Evolutionary conservation across 1,284 basidiomycete genomes (phyloP).

Genomic region (Rhodotorula sp.): DNA sequence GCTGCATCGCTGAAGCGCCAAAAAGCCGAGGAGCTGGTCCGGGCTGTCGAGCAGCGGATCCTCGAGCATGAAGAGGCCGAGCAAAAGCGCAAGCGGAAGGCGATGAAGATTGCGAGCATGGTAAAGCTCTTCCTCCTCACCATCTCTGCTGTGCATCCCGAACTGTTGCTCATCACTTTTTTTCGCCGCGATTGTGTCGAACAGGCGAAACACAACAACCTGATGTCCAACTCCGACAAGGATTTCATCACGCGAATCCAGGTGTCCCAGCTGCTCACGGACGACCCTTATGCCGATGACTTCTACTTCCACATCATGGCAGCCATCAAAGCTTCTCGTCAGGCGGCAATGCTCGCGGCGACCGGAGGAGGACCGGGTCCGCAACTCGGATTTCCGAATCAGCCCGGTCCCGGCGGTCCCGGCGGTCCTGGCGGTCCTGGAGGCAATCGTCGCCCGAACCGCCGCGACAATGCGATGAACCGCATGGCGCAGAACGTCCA

Average conservation of each 20-base stretch:
- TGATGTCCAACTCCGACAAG: constrained; percentile 99
- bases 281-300: constrained; percentile 95
- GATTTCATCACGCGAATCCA: constrained; percentile 99
- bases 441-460: constrained; percentile 8
- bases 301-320: constrained; percentile 96
- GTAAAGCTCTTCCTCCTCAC: constrained; percentile 51
- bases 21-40: constrained; percentile 66
- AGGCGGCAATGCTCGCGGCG: neutral
- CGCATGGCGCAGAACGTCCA: constrained; percentile 97
- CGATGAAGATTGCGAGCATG: constrained; percentile 82
- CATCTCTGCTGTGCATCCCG: neutral
- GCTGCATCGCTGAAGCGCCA: constrained; percentile 32
- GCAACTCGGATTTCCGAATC: neutral
- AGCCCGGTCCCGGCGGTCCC: constrained; percentile 1
- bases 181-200: neutral
- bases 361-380: neutral
- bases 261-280: constrained; percentile 92
- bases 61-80: constrained; percentile 82
- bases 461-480: constrained; percentile 87
- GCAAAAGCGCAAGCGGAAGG: constrained; percentile 72
- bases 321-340: constrained; percentile 48
- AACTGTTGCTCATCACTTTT: neutral
- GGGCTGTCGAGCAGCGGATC: constrained; percentile 76
- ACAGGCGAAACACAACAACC: constrained; percentile 91
- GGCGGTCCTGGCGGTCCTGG: neutral